Evolutionary conservation across 2,329 filamentous ascomycete genomes (phyloP).

Genomic region (Seiridium cupressi): DNA sequence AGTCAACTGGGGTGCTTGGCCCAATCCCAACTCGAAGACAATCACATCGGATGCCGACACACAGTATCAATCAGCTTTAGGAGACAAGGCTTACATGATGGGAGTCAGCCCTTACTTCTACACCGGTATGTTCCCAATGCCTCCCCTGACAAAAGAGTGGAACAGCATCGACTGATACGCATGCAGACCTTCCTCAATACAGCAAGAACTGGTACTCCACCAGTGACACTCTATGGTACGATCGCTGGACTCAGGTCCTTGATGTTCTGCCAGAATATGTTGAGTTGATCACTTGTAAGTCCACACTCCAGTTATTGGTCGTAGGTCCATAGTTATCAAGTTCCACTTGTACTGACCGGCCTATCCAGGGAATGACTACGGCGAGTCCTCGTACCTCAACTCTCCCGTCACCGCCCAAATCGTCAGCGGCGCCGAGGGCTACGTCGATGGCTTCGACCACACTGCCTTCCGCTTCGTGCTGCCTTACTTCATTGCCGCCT

Average conservation of each 20-base stretch:
- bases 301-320: neutral
- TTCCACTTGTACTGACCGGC: neutral
- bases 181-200: conserved; percentile 31
- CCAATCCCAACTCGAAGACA: conserved; percentile 30
- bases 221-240: conserved; percentile 52
- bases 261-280: conserved; percentile 49
- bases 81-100: conserved; percentile 11
- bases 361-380: conserved; percentile 52
- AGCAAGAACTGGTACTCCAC: conserved; percentile 58
- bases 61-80: conserved; percentile 4
- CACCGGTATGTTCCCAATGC: conserved; percentile 14
- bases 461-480: conserved; percentile 46
- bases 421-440: conserved; percentile 44
- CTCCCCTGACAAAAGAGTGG: conserved; percentile 33
- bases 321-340: neutral
- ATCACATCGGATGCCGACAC: neutral
- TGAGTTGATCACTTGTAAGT: conserved; percentile 51
- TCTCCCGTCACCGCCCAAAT: conserved; percentile 38
- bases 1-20: conserved; percentile 52
- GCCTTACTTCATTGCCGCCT: conserved; percentile 40
- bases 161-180: neutral
- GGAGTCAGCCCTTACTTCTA: conserved; percentile 11
- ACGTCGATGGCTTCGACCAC: conserved; percentile 45
- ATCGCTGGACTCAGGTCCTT: conserved; percentile 54
- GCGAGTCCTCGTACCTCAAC: conserved; percentile 58